phyloP scores from a whole-genome alignment of 352 stramenopile genomes.

The Plasmopara viticola region DNA sequence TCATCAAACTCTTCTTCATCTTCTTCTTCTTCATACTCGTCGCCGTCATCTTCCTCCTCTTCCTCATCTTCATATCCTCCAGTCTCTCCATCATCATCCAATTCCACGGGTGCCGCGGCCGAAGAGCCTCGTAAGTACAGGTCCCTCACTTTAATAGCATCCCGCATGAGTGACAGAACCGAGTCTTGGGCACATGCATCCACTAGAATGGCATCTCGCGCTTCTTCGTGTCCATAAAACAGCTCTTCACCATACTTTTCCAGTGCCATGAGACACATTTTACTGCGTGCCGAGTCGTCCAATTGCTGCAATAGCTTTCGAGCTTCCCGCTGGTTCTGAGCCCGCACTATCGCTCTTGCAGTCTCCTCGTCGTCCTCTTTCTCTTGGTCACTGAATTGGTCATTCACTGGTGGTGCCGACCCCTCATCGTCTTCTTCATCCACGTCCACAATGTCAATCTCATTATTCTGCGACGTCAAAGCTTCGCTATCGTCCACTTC shows the following conservation, averaged over 20 bases:
- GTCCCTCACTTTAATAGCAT: conserved; percentile 45
- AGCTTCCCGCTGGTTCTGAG: conserved; percentile 47
- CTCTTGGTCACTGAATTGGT: conserved; percentile 2
- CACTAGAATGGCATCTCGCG: conserved; percentile 53
- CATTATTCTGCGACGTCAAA: conserved; percentile 13
- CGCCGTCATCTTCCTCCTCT: conserved; percentile 13
- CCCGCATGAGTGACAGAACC: conserved; percentile 46
- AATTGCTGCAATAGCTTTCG: conserved; percentile 41
- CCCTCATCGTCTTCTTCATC: conserved; percentile 23
- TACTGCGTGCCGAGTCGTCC: conserved; percentile 47
- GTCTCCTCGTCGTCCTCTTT: conserved; percentile 32
- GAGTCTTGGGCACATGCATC: conserved; percentile 53
- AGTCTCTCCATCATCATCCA: conserved; percentile 43
- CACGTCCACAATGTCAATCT: conserved; percentile 37
- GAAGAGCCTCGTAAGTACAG: conserved; percentile 46
- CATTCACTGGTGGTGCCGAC: too few species aligned
- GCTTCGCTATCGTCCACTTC: too few species aligned
- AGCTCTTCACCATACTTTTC: conserved; percentile 67
- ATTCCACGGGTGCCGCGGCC: conserved; percentile 39
- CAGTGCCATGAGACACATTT: conserved; percentile 48
- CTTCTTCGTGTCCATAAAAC: conserved; percentile 51
- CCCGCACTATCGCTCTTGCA: conserved; percentile 23
- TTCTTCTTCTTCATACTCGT: conserved; percentile 20
- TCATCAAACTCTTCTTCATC: conserved; percentile 5
- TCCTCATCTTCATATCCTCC: conserved; percentile 28